Evolutionary conservation across 2,329 filamentous ascomycete genomes (phyloP), one percentile per base, ranked within the genome.

Genomic region (Ophiostoma australiae): DNA sequence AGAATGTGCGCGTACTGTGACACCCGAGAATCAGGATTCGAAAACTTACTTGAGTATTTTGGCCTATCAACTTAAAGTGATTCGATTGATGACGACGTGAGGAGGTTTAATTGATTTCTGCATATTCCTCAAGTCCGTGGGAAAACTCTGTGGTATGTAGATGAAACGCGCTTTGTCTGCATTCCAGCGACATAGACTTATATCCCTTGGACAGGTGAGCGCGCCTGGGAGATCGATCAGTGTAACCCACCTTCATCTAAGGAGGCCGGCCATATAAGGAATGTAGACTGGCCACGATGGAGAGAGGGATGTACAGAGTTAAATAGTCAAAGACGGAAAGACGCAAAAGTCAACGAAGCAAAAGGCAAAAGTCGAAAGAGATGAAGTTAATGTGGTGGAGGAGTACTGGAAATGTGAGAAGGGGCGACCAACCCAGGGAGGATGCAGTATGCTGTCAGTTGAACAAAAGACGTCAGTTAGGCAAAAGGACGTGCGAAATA

Each of bases 231-330:
- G 52, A 58, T 58, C 52, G 52, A 58, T 58, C 8, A 58, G 11
- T 58, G 11, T 27, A 58, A 58, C 52, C 52, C 52, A 58, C 52
- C 13, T n/a, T n/a, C n/a, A 15, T 27, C 52, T 15, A 58, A 58
- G 52, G 52, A 23, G 52, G 52, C n/a, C 52, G 52, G 52, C 52
- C 31, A 58, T 58, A n/a, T 11, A 58, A 58, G 52, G 52, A 58
- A 58, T 58, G 52, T 17, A 27, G 23, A 27, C 23, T 58, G 27
- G 17, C 3, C 3, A 20, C 17, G 44, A 48, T 48, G 5, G 44
- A 48, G 44, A 48, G 17, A 48, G 44, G 44, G 44, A 8, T 55
- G n/a, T 23, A 5, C 11, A 27, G 11, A 23, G 23, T 23, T 58
- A 58, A 27, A 2, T 58, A 23, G n/a, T 10, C 6, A 23, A 27